Base-by-base conservation (phyloP, 331 rosid genomes). In the Malus hybrid region DNA sequence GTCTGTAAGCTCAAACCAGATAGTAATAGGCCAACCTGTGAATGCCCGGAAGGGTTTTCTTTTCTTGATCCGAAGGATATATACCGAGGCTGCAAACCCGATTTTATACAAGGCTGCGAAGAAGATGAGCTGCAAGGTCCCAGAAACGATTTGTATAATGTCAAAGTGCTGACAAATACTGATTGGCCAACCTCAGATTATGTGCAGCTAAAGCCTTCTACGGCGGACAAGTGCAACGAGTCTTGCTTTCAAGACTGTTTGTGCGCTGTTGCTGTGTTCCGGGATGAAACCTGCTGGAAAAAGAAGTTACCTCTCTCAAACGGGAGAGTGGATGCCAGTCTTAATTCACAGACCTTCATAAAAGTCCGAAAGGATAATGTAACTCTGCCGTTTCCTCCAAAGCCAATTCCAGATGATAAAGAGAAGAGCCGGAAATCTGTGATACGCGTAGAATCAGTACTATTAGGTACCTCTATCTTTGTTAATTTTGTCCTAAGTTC, bases 1-100 rank as follows among this genome's bases (percentile, higher is more conserved):
- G 44, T 76, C 59, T 76, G 74, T 32, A 68, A 31, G 8, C 24
- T 76, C 5, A 42, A 29, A 5, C n/a, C 19, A 20, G 20, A 42
- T 60, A 24, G 24, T 24, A 16, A 39, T 6, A 59, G 74, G 69
- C 77, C 70, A 44, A 28, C 10, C 39, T 83, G 86, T 16, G 48
- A 46, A 29, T 83, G 86, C 27, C 86, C 80, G 18, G n/a, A 24
- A 22, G 75, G 81, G 62, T 83, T 63, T 55, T 79, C 83, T 34
- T 62, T 71, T 11, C 70, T 79, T 13, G 83, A 79, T 72, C 61
- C 75, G 1, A 65, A 31, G 4, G 81, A 83, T 20, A 22, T 44
- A 20, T 79, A 57, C 36, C 50, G 77, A 19, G 60, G 71, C 18
- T 83, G 86, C 69, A 79, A 65, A 50, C 83, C 79, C 19, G 73